Evolutionary conservation across 2,329 filamentous ascomycete genomes (phyloP).

Genomic region (Xylariaceae sp.): DNA sequence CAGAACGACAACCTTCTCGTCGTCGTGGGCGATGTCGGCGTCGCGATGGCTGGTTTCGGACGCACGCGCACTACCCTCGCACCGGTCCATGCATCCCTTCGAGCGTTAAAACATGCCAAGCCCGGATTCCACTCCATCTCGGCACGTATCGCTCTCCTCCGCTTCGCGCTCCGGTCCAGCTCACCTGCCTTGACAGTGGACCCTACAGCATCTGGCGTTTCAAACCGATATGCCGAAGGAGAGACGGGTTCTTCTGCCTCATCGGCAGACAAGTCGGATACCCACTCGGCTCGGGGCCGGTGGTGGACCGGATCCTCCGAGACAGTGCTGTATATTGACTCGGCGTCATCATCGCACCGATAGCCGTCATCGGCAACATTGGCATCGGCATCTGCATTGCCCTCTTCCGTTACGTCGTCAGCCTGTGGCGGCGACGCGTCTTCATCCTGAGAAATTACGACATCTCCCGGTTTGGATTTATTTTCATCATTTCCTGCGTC

Average conservation of each 20-base stretch:
- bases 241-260: constrained; percentile 39
- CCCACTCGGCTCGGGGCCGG: constrained; percentile 49
- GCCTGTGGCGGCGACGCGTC: constrained; percentile 2
- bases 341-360: constrained; percentile 35
- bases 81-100: constrained; percentile 80
- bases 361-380: constrained; percentile 32
- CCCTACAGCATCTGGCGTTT: constrained; percentile 44
- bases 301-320: constrained; percentile 50
- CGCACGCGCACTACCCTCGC: constrained; percentile 57
- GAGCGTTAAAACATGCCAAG: constrained; percentile 68
- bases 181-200: constrained; percentile 36
- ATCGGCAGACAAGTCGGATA: constrained; percentile 51
- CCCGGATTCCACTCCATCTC: constrained; percentile 77
- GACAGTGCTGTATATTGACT: constrained; percentile 37
- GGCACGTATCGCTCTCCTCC: constrained; percentile 52
- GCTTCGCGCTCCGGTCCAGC: constrained; percentile 48
- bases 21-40: constrained; percentile 36
- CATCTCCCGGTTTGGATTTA: constrained; percentile 1
- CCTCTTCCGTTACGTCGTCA: constrained; percentile 17
- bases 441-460: background rate
- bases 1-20: constrained; percentile 47
- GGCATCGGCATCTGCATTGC: constrained; percentile 28
- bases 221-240: constrained; percentile 46
- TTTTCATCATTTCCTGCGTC: background rate
- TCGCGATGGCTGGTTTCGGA: constrained; percentile 35